phyloP scores from a whole-genome alignment of 176 grass and related monocot genomes.

The Aegilops tauschii region DNA sequence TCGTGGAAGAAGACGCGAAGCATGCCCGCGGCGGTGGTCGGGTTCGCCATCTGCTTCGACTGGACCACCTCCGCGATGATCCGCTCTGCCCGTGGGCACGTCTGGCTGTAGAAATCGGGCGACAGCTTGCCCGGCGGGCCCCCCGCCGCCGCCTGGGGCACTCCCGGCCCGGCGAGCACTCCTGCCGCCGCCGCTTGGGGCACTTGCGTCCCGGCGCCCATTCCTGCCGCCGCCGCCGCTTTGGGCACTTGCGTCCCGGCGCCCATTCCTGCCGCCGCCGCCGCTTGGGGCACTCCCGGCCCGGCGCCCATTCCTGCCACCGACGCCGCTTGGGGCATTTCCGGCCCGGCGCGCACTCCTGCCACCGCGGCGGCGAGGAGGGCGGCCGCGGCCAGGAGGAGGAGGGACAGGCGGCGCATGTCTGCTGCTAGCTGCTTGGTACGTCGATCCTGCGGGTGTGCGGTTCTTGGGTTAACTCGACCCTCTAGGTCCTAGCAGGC shows the following conservation, averaged over 20 bases:
- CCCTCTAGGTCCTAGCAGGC: constrained; percentile 6
- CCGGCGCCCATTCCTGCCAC: too few relatives aligned
- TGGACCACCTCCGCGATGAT: constrained; percentile 68
- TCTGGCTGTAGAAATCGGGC: constrained; percentile 38
- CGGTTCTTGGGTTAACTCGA: constrained; percentile 8
- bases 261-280: too few relatives aligned
- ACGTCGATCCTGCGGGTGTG: not conserved
- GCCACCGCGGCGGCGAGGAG: not conserved
- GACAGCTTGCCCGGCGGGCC: constrained; percentile 39
- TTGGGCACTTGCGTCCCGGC: too few relatives aligned
- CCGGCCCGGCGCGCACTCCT: too few relatives aligned
- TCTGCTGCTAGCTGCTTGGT: constrained; percentile 14
- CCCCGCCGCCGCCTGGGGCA: not conserved
- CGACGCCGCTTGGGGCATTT: too few relatives aligned
- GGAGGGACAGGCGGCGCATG: constrained; percentile 37
- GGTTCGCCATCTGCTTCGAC: constrained; percentile 65
- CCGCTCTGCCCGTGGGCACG: constrained; percentile 63
- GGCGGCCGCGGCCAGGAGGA: constrained; percentile 9
- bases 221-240: too few relatives aligned
- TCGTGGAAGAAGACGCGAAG: constrained; percentile 92
- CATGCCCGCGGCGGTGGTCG: constrained; percentile 73
- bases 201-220: too few relatives aligned
- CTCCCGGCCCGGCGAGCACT: not conserved
- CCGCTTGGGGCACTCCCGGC: too few relatives aligned
- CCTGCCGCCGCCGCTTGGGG: too few relatives aligned